A percentile compares a stretch with the other conserved stretches of the same genome.
Evolutionary conservation across 495 filamentous ascomycete genomes (phyloP).

Genomic region (Penicillium paradoxum): DNA sequence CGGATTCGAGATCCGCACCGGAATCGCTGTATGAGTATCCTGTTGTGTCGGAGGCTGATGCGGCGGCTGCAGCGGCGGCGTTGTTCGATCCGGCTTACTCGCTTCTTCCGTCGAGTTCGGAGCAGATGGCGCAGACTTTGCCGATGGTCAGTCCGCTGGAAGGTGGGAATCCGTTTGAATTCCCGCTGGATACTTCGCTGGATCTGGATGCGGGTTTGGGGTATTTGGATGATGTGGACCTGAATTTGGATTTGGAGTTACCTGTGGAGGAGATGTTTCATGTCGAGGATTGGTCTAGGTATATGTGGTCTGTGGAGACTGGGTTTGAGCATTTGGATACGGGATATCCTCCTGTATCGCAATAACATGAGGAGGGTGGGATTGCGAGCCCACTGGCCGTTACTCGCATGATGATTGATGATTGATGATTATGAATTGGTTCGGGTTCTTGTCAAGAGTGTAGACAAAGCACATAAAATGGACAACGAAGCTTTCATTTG

Average conservation of each 20-base stretch:
- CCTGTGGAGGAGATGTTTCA: slow-evolving; percentile 20
- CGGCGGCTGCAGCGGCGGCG: not conserved
- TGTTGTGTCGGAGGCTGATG: not conserved
- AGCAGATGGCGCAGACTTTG: slow-evolving; percentile 7
- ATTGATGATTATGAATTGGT: slow-evolving; percentile 6
- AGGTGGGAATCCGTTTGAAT: slow-evolving; percentile 20
- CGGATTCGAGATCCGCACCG: slow-evolving; percentile 9
- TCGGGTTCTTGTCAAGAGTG: not conserved
- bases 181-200: slow-evolving; percentile 19
- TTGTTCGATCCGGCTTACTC: slow-evolving; percentile 22
- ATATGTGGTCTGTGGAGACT: slow-evolving; percentile 29
- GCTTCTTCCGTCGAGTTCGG: slow-evolving; percentile 9
- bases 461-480: not conserved
- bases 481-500: not conserved
- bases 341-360: slow-evolving; percentile 15
- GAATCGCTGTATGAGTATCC: slow-evolving; percentile 11
- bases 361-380: slow-evolving; percentile 12
- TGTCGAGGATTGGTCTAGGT: slow-evolving; percentile 30
- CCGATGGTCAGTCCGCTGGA: slow-evolving; percentile 21
- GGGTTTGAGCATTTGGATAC: slow-evolving; percentile 28
- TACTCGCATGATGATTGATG: slow-evolving; percentile 13
- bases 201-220: not conserved
- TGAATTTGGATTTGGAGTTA: slow-evolving; percentile 26
- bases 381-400: not conserved
- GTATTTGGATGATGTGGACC: slow-evolving; percentile 4